Percentiles rank a stretch among this genome's conserved stretches.
Conservation (phyloP, 2,329 filamentous ascomycete species). For the Uncinocarpus reesii region DNA sequence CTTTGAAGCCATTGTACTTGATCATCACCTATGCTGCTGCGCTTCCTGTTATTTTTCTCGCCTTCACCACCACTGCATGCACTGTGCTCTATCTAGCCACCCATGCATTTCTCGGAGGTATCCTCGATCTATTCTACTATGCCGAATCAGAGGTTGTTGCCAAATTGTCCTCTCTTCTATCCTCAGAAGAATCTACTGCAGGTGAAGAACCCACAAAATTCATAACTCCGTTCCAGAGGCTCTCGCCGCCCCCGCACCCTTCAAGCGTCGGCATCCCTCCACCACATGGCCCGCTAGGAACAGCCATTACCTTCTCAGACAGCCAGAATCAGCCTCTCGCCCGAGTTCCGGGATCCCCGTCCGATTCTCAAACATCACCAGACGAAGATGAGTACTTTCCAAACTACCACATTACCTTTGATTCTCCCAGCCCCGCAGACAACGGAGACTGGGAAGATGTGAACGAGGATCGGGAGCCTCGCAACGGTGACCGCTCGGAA, state of each 20-base stretch:
- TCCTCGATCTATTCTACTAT: neutral
- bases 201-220: neutral
- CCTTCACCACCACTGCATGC: neutral
- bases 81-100: neutral
- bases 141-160: neutral
- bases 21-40: neutral
- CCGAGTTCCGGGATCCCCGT: neutral
- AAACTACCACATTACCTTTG: neutral
- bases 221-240: neutral
- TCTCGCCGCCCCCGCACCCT: too few relatives aligned
- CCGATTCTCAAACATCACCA: constrained; percentile 2
- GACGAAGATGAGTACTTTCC: neutral
- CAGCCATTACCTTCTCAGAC: too few relatives aligned
- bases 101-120: neutral
- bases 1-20: neutral
- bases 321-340: neutral
- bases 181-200: neutral
- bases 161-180: neutral
- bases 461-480: neutral
- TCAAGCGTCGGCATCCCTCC: too few relatives aligned
- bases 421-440: neutral
- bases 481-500: neutral
- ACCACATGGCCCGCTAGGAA: too few relatives aligned
- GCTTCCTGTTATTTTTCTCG: constrained; percentile 1
- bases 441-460: constrained; percentile 10